Base-by-base conservation (phyloP, 1,284 basidiomycete species). In the Mrakiaceae sp. region DNA sequence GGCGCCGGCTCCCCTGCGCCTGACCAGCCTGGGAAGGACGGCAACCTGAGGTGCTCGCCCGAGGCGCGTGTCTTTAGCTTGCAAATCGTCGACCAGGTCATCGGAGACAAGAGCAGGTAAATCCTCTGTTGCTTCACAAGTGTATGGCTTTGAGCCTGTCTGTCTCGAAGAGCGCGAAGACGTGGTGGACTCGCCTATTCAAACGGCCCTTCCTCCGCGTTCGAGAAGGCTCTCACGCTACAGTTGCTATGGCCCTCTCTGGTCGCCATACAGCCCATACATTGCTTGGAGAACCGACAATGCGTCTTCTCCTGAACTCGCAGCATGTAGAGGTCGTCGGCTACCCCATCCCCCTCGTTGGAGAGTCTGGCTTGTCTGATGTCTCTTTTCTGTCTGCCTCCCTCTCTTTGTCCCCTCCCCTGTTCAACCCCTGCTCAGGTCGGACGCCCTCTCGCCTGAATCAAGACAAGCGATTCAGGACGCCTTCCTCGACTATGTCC, bases 31-130 rank as follows among this genome's bases (percentile, higher is more conserved):
- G 76, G 76, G 11, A 71, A 71, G 64, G 77, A 78, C 70, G 76
- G 77, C 47, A 77, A 77, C 67, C 70, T 74, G 57, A 76, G 76
- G 71, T 70, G 75, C 47, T 72, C 72, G 8, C 72, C 70, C 6
- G 74, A 76, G 54, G 66, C 77, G 56, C 69, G 77, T 58, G 73
- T 78, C 67, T 77, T 72, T 64, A 76, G 75, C 68, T 68, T 77
- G 64, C 76, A 77, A 66, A 74, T 78, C 40, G 75, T 78, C 5
- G 76, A 77, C 53, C 69, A 72, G 8, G 72, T 73, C 7, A 68
- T 78, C 56, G 64, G 56, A 8, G 66, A 66, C 59, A 67, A 62
- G 47, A 47, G 50, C 54, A 60, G 50, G 54, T 66, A 43, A 54
- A 53, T 66, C 27, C 27, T 27, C 27, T 27, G 27, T 54, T 54